Percentiles rank a stretch among this genome's conserved stretches.
These are phyloP conservation scores for Colletotrichum zoysiae DNA, from an alignment of 2,329 filamentous ascomycete species.

Conservation along the genomic window DNA sequence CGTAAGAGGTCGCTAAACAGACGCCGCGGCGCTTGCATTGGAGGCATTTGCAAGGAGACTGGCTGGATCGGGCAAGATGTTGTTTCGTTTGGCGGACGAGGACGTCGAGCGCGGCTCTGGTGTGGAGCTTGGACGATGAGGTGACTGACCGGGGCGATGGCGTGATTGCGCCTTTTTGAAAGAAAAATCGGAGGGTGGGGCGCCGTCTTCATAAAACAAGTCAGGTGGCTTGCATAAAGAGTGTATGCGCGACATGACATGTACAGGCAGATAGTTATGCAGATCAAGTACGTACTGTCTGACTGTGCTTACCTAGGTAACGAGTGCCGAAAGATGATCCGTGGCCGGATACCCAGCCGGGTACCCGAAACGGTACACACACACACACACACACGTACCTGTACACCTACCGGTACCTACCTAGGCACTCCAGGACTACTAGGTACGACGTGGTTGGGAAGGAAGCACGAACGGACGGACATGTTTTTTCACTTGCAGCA, in stretches of 20 bases:
- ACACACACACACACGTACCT: neutral
- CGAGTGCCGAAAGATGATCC: no score
- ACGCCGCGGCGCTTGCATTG: conserved; percentile 41
- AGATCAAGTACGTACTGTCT: neutral
- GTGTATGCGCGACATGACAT: neutral
- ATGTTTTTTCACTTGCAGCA: no score
- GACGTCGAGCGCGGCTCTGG: conserved; percentile 41
- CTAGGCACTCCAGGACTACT: no score
- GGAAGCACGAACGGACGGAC: no score
- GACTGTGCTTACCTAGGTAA: neutral
- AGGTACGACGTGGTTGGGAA: no score
- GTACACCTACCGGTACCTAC: no score
- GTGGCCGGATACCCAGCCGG: no score
- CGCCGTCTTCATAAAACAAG: neutral
- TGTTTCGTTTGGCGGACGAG: conserved; percentile 36
- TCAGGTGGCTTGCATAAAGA: neutral
- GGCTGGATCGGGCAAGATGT: conserved; percentile 30
- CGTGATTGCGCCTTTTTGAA: conserved; percentile 34
- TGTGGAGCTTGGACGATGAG: conserved; percentile 41
- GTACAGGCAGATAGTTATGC: neutral
- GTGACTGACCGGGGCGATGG: conserved; percentile 41
- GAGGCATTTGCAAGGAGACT: conserved; percentile 18
- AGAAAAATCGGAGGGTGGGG: conserved; percentile 26
- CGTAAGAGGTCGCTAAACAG: conserved; percentile 38
- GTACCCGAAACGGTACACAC: no score